Evolutionary conservation across 2,329 filamentous ascomycete species (phyloP).

Genomic region (Trichoderma asperellum): DNA sequence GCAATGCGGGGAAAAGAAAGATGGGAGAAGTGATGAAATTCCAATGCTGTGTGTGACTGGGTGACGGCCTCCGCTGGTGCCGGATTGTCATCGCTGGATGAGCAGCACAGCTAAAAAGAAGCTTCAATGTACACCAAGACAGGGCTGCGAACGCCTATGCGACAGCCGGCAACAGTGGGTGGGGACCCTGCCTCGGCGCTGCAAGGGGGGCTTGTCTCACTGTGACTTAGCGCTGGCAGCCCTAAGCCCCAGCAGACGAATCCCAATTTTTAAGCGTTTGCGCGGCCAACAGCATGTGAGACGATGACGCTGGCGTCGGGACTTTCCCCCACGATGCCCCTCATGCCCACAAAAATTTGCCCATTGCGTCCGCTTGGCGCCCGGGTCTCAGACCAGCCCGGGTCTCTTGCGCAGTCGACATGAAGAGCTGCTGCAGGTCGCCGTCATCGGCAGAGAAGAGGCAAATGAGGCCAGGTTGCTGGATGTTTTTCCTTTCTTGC

Average conservation of each 20-base stretch:
- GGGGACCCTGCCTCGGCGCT: slow-evolving; percentile 19
- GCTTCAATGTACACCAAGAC: slow-evolving; percentile 16
- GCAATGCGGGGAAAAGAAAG: slow-evolving; percentile 1
- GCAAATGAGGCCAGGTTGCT: background rate
- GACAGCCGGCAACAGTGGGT: slow-evolving; percentile 26
- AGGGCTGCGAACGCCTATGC: slow-evolving; percentile 18
- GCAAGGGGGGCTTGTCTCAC: slow-evolving; percentile 29
- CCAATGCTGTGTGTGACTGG: background rate
- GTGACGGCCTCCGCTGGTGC: slow-evolving; percentile 10
- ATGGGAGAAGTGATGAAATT: background rate
- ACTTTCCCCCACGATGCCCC: slow-evolving; percentile 29
- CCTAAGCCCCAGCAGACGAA: slow-evolving; percentile 21
- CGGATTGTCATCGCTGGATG: slow-evolving; percentile 21
- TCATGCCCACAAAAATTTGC: slow-evolving; percentile 28
- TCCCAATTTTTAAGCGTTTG: slow-evolving; percentile 26
- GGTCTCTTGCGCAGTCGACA: slow-evolving; percentile 14
- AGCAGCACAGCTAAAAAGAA: slow-evolving; percentile 17
- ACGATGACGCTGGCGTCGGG: slow-evolving; percentile 29
- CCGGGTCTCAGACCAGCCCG: slow-evolving; percentile 7
- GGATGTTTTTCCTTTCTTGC: background rate
- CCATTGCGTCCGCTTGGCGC: slow-evolving; percentile 25
- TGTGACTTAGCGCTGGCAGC: slow-evolving; percentile 19
- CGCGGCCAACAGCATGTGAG: slow-evolving; percentile 24
- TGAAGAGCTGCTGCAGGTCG: slow-evolving; percentile 8
- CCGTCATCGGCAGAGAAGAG: slow-evolving; percentile 24